Conservation (phyloP, 345 rosid genomes). For the Eucalyptus microcorys region DNA sequence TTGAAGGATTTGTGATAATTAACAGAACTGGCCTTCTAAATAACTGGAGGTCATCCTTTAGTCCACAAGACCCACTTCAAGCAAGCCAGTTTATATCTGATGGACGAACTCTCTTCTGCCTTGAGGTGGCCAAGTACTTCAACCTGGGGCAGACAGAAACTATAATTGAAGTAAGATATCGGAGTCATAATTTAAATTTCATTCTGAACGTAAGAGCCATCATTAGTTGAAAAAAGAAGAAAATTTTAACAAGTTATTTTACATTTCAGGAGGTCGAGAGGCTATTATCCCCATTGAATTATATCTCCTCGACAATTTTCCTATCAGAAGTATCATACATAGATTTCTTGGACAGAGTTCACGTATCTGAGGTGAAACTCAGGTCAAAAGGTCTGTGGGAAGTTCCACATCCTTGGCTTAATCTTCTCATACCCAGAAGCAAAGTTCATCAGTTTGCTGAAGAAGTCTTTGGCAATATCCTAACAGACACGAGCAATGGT, state of each 20-base stretch:
- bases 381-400: slow-evolving; percentile 90
- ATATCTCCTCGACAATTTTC: slow-evolving; percentile 64
- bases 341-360: slow-evolving; percentile 89
- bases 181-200: neutral
- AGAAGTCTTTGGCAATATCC: slow-evolving; percentile 70
- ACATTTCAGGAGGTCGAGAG: slow-evolving; percentile 50
- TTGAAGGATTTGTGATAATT: slow-evolving; percentile 88
- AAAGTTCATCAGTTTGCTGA: slow-evolving; percentile 50
- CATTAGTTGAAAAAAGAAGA: neutral
- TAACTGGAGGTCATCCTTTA: slow-evolving; percentile 81
- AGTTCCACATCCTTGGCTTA: slow-evolving; percentile 98
- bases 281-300: slow-evolving; percentile 45
- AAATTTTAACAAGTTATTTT: neutral
- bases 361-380: slow-evolving; percentile 70
- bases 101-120: slow-evolving; percentile 70
- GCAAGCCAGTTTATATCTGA: slow-evolving; percentile 74
- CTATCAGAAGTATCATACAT: slow-evolving; percentile 61
- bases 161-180: slow-evolving; percentile 39
- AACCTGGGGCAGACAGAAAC: slow-evolving; percentile 16
- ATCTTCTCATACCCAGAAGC: slow-evolving; percentile 84
- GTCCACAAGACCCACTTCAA: slow-evolving; percentile 63
- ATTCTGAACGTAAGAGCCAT: neutral
- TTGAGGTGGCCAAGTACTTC: slow-evolving; percentile 83
- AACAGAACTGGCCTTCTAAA: slow-evolving; percentile 77
- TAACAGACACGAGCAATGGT: slow-evolving; percentile 79